Conservation (phyloP, 139 green algal genomes). For the Chlamydomonas sphaeroides region DNA sequence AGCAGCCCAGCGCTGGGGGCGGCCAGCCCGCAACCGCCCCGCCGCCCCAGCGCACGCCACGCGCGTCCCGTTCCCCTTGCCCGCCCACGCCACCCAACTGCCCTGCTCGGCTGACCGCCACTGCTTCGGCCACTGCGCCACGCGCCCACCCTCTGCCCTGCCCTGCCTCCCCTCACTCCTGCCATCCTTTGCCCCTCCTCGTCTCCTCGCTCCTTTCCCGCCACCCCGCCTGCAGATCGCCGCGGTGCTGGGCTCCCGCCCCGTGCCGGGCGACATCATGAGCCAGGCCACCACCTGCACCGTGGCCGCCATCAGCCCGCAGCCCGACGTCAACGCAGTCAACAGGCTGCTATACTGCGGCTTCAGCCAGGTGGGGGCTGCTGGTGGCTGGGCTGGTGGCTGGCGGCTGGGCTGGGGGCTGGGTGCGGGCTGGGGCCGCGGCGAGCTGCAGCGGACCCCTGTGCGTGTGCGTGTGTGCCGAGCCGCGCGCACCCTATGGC, state of each 20-base stretch:
- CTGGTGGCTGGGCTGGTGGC: background rate
- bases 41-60: too few relatives aligned
- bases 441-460: too few relatives aligned
- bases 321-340: slow-evolving; percentile 30
- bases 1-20: too few relatives aligned
- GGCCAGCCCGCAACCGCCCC: too few relatives aligned
- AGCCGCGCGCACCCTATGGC: background rate
- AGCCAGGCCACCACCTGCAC: slow-evolving; percentile 11
- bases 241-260: background rate
- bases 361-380: slow-evolving; percentile 49
- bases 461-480: background rate
- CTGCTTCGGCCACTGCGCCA: background rate
- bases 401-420: background rate
- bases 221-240: too few relatives aligned
- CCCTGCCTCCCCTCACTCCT: background rate
- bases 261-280: background rate
- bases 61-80: too few relatives aligned
- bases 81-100: too few relatives aligned
- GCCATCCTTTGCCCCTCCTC: too few relatives aligned
- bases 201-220: too few relatives aligned
- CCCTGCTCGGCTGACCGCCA: background rate
- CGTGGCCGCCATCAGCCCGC: slow-evolving; percentile 24
- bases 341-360: slow-evolving; percentile 69
- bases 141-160: background rate
- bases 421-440: background rate